Evolutionary conservation across 345 rosid species (phyloP), one percentile per base, ranked within the genome.

Genomic region (Gossypium rotundifolium): DNA sequence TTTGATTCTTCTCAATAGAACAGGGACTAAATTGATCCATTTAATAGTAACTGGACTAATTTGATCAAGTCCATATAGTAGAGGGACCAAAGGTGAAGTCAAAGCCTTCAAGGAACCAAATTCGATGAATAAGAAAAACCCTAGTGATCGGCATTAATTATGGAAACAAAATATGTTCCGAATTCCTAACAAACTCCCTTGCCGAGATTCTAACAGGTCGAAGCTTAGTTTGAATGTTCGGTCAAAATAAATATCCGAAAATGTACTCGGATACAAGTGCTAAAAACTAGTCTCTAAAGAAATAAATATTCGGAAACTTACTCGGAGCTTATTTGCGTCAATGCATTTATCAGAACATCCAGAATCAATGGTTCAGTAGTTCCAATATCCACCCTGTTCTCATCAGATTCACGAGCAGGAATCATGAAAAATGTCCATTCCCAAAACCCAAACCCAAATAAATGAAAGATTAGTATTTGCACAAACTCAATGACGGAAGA

Each of bases 261-360:
- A 33, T 5, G 40, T 4, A 33, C 40, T 33, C 1, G 40, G 40
- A 0, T 33, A 33, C 0, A 54, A 53, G 25, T 22, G 49, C 9
- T 7, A 14, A 20, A 46, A 67, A 0, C 48, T 49, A 27, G 59
- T 29, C 55, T 57, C 4, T 33, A 70, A 11, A 69, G 61, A 9
- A 66, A n/a, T 22, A 7, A 23, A 10, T 25, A 68, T 68, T 14
- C 2, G 76, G 49, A 75, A 78, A 73, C 93, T 81, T 84, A 92
- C 98, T 94, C 97, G 0, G 95, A 87, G 82, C 98, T 94, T 76
- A 94, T 87, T 77, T 92, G 98, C 49, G 92, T 92, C 86, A 92
- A 77, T 12, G 97, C 97, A 78, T 94, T 92, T 52, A 94, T 87
- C 83, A 94, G 63, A 81, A 87, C 82, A 70, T 94, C 98, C 22